phyloP scores from a whole-genome alignment of 2,329 filamentous ascomycete species.

The Camptophora hylomeconis region DNA sequence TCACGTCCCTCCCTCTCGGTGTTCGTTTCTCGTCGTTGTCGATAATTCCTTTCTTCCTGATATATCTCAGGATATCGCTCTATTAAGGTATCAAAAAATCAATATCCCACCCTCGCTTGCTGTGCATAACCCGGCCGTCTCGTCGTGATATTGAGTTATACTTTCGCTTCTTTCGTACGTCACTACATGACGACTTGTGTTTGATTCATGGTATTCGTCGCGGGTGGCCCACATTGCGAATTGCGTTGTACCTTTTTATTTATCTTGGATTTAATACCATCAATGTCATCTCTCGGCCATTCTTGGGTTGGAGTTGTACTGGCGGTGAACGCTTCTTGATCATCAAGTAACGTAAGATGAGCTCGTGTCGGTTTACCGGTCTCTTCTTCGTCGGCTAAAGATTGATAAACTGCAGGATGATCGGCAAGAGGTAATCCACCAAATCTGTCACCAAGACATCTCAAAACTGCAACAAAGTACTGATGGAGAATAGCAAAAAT shows the following conservation, averaged over 20 bases:
- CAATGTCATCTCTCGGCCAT: background rate
- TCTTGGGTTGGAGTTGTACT: background rate
- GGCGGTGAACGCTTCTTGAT: background rate
- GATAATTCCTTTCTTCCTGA: no score
- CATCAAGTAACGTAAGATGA: background rate
- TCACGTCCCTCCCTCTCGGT: no score
- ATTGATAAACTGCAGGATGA: constrained; percentile 24
- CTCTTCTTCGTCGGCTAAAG: constrained; percentile 12
- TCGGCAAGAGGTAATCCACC: constrained; percentile 30
- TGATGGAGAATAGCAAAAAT: constrained; percentile 46
- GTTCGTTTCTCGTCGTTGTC: no score
- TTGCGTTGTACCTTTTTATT: constrained; percentile 1
- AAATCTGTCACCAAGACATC: constrained; percentile 33
- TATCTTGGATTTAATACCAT: background rate
- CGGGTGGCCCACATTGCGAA: constrained; percentile 2
- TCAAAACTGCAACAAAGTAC: constrained; percentile 38
- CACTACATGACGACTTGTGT: no score
- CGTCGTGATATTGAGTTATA: no score
- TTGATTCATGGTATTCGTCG: no score
- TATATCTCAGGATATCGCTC: no score
- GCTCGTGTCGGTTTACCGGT: background rate
- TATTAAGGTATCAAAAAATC: no score
- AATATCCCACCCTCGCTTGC: no score
- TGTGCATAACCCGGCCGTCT: no score
- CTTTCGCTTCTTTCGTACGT: no score